Evolutionary conservation across 2,329 filamentous ascomycete species (phyloP), one percentile per base, ranked within the genome.

Genomic region (Leptosphaerulina australis): DNA sequence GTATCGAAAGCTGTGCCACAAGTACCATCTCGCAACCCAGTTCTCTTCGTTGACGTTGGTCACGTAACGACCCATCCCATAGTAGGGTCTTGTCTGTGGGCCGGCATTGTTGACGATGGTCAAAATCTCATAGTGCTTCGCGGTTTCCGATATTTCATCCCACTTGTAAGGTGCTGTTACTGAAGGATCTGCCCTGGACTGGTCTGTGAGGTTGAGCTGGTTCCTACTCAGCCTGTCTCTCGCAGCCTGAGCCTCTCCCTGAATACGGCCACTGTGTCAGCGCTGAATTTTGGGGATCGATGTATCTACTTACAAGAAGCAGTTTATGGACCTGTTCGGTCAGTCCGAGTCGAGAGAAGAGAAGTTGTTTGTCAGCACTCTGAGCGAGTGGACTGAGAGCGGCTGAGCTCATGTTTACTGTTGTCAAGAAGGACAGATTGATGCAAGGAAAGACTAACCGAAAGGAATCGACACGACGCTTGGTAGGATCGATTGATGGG

Each of bases 1-100:
- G 53, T 75, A 79, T n/a, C 78, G 74, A 54, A 79, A 80, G 50
- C 77, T 76, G 58, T 80, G 78, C 77, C 77, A 80, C 5, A 80
- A 69, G 56, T 77, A 75, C 78, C 78, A 80, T n/a, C 74, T 68
- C 22, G 78, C 78, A 28, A 80, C 74, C 78, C 78, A 80, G 46
- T 80, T 80, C 36, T 71, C 69, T 55, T 78, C 74, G 33, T 73
- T 73, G 8, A 73, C 68, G 8, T 69, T 69, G 39, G 73, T 73
- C 14, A 59, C 64, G 44, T 76, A 76, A 20, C 67, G 67, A 11
- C 77, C 78, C 36, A 71, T 62, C 14, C 75, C 69, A 55, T 78
- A 80, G 36, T 73, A 72, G 1, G 63, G 59, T 36, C 60, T 66
- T 5, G 77, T 78, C 12, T 73, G 63, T 1, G 60, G 59, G 5